Evolutionary conservation across 2,329 filamentous ascomycete genomes (phyloP), one percentile per base, ranked within the genome.

Genomic region (Calonectria montana): DNA sequence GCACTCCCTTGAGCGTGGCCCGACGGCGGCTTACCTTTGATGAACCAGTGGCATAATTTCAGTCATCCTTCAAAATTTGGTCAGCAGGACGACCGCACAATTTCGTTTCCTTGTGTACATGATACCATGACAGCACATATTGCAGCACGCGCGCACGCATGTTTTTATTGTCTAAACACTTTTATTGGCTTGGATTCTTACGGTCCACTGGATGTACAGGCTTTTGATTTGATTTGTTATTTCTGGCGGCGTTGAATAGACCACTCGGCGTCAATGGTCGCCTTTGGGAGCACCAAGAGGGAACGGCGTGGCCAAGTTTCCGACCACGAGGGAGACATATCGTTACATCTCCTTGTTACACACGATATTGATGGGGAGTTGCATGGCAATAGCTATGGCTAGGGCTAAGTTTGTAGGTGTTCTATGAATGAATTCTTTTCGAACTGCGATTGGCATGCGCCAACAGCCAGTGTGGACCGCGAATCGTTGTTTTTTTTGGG

Each of bases 21-120:
- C 87, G 94, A 78, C 90, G 94, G 80, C 89, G 92, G 74, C 87
- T 98, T 71, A 97, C 96, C 67, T 97, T 97, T 83, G 95, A 97
- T 80, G 91, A 91, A 66, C 87, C 94, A 59, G 70, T 77, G 63
- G 72, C 74, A 69, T 71, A 62, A 69, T 61, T 53, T 78, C 39
- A n/a, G 15, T n/a, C 21, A 29, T 13, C 27, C 16, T 43, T 57
- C 39, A 18, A 61, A 48, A 75, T 59, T 64, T 65, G 45, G 47
- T 47, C 67, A 67, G 64, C 62, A n/a, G 59, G 48, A 68, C 59
- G 69, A 57, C 72, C 66, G 64, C 57, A 73, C 69, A 43, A 37
- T 68, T 69, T 70, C 65, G 65, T 71, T 78, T 77, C 72, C 69
- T 74, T 70, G 69, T 80, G 76, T 81, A 81, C 76, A 83, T 82